Base-by-base conservation (phyloP, 2,329 filamentous ascomycete genomes). In the Fusarium incarnatum region DNA sequence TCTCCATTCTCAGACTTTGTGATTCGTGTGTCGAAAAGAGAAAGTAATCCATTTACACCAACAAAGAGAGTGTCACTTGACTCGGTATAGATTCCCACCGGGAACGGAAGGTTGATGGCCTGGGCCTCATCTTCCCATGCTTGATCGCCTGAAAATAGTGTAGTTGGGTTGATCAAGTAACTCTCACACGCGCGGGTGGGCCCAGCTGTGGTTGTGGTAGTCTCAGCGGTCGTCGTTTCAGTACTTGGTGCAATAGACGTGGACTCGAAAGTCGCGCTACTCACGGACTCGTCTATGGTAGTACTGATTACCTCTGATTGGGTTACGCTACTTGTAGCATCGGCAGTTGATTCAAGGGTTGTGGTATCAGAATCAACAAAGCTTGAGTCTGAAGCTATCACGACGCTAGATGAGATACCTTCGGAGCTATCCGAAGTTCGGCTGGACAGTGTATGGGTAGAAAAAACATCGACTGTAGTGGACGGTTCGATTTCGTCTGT, bases 201-300 rank as follows among this genome's bases (percentile, higher is more conserved):
- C 7, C n/a, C 16, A n/a, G 16, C 37, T 15, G 55, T 40, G 4
- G 20, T 58, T 0, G 56, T 54, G 1, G 56, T 56, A 15, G 54
- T 41, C 12, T 28, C 22, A 9, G 22, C 45, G 3, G 7, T 46
- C 8, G 44, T 10, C 4, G 22, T 30, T 20, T 11, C 37, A 16
- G n/a, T 40, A 8, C n/a, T 34, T 13, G 32, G 1, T 20, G 15
- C 46, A 20, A 20, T 12, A 8, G 44, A n/a, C 5, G 27, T 40
- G 4, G 37, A 41, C 37, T 12, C 37, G 0, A n/a, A 1, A 2
- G 11, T 16, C 11, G 11, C 25, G 4, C 18, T 49, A 2, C 27
- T 56, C 8, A 2, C 1, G 3, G 22, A 13, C 10, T 22, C 18
- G 0, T 7, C 10, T 5, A 8, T 2, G 6, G 20, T 37, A 7